These are phyloP conservation scores for Bacterosira constricta DNA, from an alignment of 108 stramenopile species.

Conservation along the genomic window DNA sequence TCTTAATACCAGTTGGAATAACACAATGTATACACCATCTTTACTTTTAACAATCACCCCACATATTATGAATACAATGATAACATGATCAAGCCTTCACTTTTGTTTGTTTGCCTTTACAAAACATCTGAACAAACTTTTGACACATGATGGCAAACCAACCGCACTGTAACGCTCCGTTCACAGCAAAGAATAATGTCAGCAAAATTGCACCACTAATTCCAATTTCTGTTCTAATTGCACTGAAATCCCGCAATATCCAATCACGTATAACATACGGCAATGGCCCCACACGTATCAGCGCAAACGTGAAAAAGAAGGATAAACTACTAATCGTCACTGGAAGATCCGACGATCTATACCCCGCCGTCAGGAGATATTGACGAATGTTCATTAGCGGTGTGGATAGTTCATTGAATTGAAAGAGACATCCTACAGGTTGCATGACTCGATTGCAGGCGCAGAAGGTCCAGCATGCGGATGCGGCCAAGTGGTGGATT, in stretches of 20 bases:
- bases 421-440: conserved; percentile 9
- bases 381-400: conserved; percentile 30
- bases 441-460: conserved; percentile 29
- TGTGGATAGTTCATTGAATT: conserved; percentile 36
- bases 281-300: conserved; percentile 20
- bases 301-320: conserved; percentile 26
- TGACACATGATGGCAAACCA: conserved; percentile 33
- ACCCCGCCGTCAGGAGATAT: conserved; percentile 25
- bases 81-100: neutral
- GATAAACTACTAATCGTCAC: conserved; percentile 7
- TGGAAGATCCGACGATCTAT: neutral
- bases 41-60: too few relatives aligned
- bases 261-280: conserved; percentile 17
- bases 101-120: neutral
- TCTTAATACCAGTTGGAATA: too few relatives aligned
- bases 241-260: conserved; percentile 4
- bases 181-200: conserved; percentile 19
- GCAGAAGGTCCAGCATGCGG: conserved; percentile 27
- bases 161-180: conserved; percentile 22
- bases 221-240: conserved; percentile 16
- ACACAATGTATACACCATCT: too few relatives aligned
- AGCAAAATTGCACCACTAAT: conserved; percentile 11
- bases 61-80: too few relatives aligned
- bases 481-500: conserved; percentile 27
- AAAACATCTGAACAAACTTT: conserved; percentile 10